Evolutionary conservation across 441 rosid genomes (phyloP), one percentile per base, ranked within the genome.

Genomic region (Adansonia rubrostipa): DNA sequence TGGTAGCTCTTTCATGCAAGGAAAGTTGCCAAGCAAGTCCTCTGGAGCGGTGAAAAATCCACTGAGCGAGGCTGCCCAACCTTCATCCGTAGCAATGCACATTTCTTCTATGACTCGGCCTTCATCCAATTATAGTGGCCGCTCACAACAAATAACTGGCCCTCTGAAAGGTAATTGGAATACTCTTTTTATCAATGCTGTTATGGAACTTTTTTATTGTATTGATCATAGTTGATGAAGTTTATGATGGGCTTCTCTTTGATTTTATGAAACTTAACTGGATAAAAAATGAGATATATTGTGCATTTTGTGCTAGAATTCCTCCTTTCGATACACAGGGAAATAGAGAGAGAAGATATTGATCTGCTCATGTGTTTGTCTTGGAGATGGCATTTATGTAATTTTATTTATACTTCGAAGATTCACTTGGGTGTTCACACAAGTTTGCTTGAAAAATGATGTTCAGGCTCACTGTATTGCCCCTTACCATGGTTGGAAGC

Each of bases 61-160:
- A 70, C 79, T 63, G 13, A 81, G 74, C 74, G 96, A 93, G 63
- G 62, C 92, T 81, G 83, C 89, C 76, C 94, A 80, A 72, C 83
- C 85, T 20, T 82, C 88, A 76, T 85, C 87, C 77, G 79, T 84
- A 72, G 82, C 92, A 82, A 80, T 79, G 74, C 92, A 89, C 58
- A 82, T 88, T 78, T 86, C 93, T 82, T 87, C 93, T 10, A 83
- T 83, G 57, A 93, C 92, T 78, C 87, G 95, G 77, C 96, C 97
- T 78, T 84, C 94, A 48, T 92, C 97, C 65, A 92, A 92, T 81
- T 89, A 93, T 86, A 83, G 84, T 84, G 89, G 79, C 83, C 90
- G 93, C 57, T 84, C 95, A 14, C 97, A 89, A 75, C 95, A 88
- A 83, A 78, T 81, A 65, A 77, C 81, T 78, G 93, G 94, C 78